Evolutionary conservation across 805 yeast species (phyloP).

Genomic region (Metschnikowia noctiluminum): DNA sequence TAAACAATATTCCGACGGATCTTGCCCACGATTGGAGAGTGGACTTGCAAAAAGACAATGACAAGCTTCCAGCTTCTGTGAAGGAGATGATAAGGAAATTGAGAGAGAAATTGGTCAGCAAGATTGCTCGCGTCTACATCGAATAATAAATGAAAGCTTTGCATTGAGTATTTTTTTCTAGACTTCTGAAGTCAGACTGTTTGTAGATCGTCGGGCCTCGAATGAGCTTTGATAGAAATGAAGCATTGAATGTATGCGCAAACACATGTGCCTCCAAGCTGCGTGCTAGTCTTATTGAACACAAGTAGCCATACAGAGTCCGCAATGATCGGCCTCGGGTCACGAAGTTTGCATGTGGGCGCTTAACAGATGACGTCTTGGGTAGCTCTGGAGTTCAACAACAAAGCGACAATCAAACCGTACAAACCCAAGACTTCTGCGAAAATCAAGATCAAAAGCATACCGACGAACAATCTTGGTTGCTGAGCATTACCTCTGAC

Average conservation of each 20-base stretch:
- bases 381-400: slow-evolving; percentile 96
- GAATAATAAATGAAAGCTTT: slow-evolving; percentile 5
- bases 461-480: slow-evolving; percentile 97
- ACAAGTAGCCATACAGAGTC: background rate
- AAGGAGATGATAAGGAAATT: slow-evolving; percentile 24
- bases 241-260: slow-evolving; percentile 10
- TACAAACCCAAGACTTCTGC: slow-evolving; percentile 98
- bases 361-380: slow-evolving; percentile 81
- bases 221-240: slow-evolving; percentile 15
- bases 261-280: background rate
- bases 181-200: slow-evolving; percentile 8
- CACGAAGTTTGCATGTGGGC: background rate
- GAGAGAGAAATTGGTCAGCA: slow-evolving; percentile 31
- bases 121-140: slow-evolving; percentile 36
- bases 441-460: slow-evolving; percentile 96
- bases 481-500: slow-evolving; percentile 98
- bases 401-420: slow-evolving; percentile 96
- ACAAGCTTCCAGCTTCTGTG: slow-evolving; percentile 25
- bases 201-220: slow-evolving; percentile 8
- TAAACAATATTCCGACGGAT: slow-evolving; percentile 20
- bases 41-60: slow-evolving; percentile 15
- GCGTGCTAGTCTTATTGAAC: background rate
- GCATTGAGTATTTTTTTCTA: slow-evolving; percentile 11
- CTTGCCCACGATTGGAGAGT: slow-evolving; percentile 38
- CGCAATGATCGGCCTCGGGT: background rate